Evolutionary conservation across 768 basidiomycete species (phyloP), one percentile per base, ranked within the genome.

Genomic region (Lanmaoa rubissima): DNA sequence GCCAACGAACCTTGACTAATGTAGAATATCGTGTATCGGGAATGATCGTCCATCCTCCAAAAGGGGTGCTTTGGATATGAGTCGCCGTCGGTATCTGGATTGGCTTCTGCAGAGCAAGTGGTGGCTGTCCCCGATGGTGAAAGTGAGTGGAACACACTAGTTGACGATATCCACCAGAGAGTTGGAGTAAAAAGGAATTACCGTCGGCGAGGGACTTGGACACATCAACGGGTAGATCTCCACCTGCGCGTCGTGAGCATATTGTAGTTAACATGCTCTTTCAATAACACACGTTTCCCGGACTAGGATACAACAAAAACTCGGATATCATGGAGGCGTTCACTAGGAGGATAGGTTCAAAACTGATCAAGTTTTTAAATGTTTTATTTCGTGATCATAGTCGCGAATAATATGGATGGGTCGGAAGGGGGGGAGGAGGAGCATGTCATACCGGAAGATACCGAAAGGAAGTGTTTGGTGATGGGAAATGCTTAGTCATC

Each of bases 221-320:
- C 32, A 86, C 83, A 45, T 86, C 39, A 78, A 62, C 0, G 66
- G 58, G 82, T 84, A 86, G 14, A 87, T 69, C 69, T 87, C 86
- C 0, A 88, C 74, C 49, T 78, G 38, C 82, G 75, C 53, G 75
- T 80, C 49, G 75, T 72, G n/a, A 46, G 35, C 34, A 4, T 40
- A 26, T 58, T 50, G 14, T 47, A 61, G 17, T 61, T 44, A 10
- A 61, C 35, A 5, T 63, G 60, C 10, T 32, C 32, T 32, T 32
- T 32, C 11, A 71, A 24, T 68, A 68, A 21, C 64, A 59, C 14
- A 72, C 72, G 28, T 28, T 28, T 28, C 28, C 6, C 6, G 6
- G 70, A 74, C 0, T 76, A 72, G 6, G 83, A 84, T 11, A 75
- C 54, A 4, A 67, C 60, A n/a, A 76, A 73, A 2, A 71, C 74